These are phyloP conservation scores for Fraxinus cuspidata DNA, from an alignment of 257 asterid species.

Conservation along the genomic window DNA sequence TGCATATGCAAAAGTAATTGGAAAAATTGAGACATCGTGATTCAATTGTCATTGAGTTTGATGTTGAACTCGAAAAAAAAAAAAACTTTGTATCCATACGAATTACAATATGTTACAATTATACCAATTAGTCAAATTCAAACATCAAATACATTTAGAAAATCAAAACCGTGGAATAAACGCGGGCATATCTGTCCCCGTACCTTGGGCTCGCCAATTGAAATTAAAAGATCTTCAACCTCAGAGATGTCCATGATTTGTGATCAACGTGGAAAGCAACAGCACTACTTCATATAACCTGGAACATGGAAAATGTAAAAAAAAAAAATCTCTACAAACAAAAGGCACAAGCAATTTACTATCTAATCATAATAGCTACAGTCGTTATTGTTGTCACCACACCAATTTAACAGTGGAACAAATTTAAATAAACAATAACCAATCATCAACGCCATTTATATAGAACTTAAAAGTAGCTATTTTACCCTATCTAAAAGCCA, in stretches of 20 bases:
- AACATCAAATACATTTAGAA: conserved; percentile 11
- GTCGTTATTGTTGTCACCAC: conserved; percentile 24
- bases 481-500: not conserved
- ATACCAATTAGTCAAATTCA: conserved; percentile 4
- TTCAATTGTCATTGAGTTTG: not conserved
- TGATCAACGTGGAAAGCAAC: conserved; percentile 24
- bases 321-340: conserved; percentile 12
- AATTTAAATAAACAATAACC: conserved; percentile 28
- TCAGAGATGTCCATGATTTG: conserved; percentile 64
- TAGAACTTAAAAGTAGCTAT: not conserved
- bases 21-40: not conserved
- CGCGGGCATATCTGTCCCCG: conserved; percentile 12
- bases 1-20: not conserved
- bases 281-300: conserved; percentile 38
- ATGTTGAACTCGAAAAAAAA: conserved; percentile 1
- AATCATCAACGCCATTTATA: conserved; percentile 21
- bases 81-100: not conserved
- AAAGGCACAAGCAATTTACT: conserved; percentile 18
- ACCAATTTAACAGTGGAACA: conserved; percentile 21
- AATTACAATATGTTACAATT: conserved; percentile 7
- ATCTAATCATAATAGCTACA: conserved; percentile 21
- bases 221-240: conserved; percentile 69
- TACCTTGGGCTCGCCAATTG: conserved; percentile 98
- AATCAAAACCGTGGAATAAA: conserved; percentile 4
- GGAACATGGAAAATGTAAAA: conserved; percentile 18